Evolutionary conservation across 495 filamentous ascomycete species (phyloP), one percentile per base, ranked within the genome.

Genomic region (Aspergillus kassunensis): DNA sequence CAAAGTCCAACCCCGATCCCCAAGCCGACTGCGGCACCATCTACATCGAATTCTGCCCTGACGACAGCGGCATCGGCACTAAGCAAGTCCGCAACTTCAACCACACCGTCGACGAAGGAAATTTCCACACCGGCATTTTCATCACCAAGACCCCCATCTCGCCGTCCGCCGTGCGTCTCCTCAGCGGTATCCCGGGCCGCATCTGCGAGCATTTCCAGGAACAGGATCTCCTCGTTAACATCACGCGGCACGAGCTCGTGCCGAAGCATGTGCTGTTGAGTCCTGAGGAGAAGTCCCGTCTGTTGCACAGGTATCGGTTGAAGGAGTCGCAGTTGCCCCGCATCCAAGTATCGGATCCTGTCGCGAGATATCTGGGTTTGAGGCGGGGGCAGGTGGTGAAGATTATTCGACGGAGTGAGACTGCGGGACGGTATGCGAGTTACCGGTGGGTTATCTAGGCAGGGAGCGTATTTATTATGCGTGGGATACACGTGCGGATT

Each of bases 291-390:
- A 96, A 96, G 79, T 75, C 67, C 48, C 79, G 81, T 31, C 71
- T 98, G 58, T 72, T 98, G 50, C 80, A 89, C 70, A 77, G 93
- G 44, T 98, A 98, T 71, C 80, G 93, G 44, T 74, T 98, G 62
- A 97, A 96, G 84, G 93, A 98, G 79, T 95, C 87, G 29, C 93
- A 98, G 73, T 71, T 98, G 62, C 93, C 93, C 10, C 80, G 93
- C 49, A 97, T 98, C 53, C 84, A 96, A 71, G 75, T 85, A 44
- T 86, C 85, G 39, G 93, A 98, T 73, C 93, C 93, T 12, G 90
- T 98, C 30, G 89, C 93, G 29, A 83, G 86, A 64, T 98, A 97
- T 70, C 71, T 96, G 44, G 93, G 95, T 16, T 75, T 98, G 69
- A 85, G 89, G 73, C 81, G 90, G 61, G 91, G 93, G 3, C 90